phyloP scores from a whole-genome alignment of 768 basidiomycete genomes.

The Stropharia rugosoannulata region DNA sequence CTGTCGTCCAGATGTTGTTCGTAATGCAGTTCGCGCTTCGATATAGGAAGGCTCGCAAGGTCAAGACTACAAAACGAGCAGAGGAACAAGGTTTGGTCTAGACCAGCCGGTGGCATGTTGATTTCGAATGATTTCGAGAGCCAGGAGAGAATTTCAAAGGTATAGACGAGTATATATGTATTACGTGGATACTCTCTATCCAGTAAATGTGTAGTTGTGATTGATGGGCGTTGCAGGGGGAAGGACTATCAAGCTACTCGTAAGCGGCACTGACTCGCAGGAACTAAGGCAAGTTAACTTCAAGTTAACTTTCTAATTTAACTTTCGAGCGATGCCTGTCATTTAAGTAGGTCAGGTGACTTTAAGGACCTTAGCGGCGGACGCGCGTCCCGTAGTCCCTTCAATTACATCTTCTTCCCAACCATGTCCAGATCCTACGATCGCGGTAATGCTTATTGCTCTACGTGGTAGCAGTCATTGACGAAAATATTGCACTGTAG shows the following conservation, averaged over 20 bases:
- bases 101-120: neutral
- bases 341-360: constrained; percentile 19
- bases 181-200: too few species aligned
- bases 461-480: neutral
- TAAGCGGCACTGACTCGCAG: too few species aligned
- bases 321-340: too few species aligned
- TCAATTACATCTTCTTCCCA: constrained; percentile 17
- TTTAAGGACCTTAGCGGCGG: constrained; percentile 19
- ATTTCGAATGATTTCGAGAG: neutral
- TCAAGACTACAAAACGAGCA: constrained; percentile 54
- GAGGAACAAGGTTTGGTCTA: constrained; percentile 10
- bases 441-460: constrained; percentile 60
- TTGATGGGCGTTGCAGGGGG: too few species aligned
- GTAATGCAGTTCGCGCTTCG: constrained; percentile 54
- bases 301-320: too few species aligned
- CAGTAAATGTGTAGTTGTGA: too few species aligned
- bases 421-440: constrained; percentile 94
- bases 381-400: constrained; percentile 48
- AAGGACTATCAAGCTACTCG: too few species aligned
- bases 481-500: constrained; percentile 35
- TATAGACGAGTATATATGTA: too few species aligned
- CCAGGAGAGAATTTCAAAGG: too few species aligned
- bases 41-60: constrained; percentile 34
- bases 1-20: constrained; percentile 41
- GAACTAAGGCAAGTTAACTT: too few species aligned